Evolutionary conservation across 2,329 filamentous ascomycete species (phyloP), one percentile per base, ranked within the genome.

Genomic region (Alternaria ventricosa): DNA sequence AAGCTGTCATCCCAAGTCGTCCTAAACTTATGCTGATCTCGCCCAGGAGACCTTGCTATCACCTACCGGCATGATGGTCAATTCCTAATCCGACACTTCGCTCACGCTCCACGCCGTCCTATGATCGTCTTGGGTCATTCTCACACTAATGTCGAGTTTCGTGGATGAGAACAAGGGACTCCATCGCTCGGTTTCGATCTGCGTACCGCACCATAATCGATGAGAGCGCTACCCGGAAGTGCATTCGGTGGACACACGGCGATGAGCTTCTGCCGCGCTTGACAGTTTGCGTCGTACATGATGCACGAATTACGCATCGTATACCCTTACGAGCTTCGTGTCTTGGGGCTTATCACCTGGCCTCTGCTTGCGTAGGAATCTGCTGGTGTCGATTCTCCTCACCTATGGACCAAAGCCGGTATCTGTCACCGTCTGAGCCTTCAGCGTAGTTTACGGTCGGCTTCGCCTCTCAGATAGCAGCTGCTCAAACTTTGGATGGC

Each of bases 401-500:
- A 13, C 15, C 30, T 2, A 33, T 15, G 15, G 3, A 8, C 7
- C 1, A 13, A 33, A 33, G 30, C 30, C 30, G 0, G 15, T 2
- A 13, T 33, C 33, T 36, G 33, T 36, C 33, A 36, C 33, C 0
- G 4, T 2, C 7, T 15, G 13, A 0, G 33, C 7, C 33, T 36
- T n/a, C 0, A 4, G 33, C 33, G 7, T 4, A n/a, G 33, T 36
- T n/a, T 5, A 0, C 7, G 3, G 33, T 2, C 5, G 33, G 0
- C 0, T 36, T 4, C 30, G 12, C 1, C 30, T 36, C 13, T 36
- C 13, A 0, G 1, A 5, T 3, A 1, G n/a, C n/a, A 2, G 5
- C 10, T 20, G 9, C 1, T 0, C 4, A 20, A 4, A 6, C 6
- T 9, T 12, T 44, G n/a, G 41, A 20, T 44, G n/a, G n/a, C 18